Conservation (phyloP, 352 stramenopile genomes). For the Pythium coloratum region DNA sequence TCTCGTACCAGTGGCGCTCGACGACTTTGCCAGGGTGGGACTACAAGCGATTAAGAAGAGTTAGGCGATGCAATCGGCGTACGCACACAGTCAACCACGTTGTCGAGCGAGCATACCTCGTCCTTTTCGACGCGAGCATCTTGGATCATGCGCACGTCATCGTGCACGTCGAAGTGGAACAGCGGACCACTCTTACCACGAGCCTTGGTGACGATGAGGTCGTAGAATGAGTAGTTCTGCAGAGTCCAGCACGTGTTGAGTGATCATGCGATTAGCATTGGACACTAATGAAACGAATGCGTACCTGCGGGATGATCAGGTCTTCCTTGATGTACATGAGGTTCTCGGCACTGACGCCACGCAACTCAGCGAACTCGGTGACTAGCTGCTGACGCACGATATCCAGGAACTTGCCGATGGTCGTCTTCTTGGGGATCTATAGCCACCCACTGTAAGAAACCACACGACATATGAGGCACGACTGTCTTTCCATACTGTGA, state of each 20-base stretch:
- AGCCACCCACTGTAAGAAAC: neutral
- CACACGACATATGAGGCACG: neutral
- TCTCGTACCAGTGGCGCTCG: slow-evolving; percentile 97
- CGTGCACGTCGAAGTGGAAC: slow-evolving; percentile 97
- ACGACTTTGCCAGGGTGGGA: slow-evolving; percentile 98
- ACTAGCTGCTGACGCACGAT: slow-evolving; percentile 89
- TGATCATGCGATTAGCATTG: neutral
- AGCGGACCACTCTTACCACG: slow-evolving; percentile 96
- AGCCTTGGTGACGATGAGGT: slow-evolving; percentile 97
- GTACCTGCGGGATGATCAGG: slow-evolving; percentile 96
- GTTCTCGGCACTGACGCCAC: slow-evolving; percentile 89
- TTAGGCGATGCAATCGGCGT: neutral
- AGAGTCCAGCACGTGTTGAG: neutral
- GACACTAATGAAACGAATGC: neutral
- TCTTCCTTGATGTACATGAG: slow-evolving; percentile 99
- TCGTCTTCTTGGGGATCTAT: slow-evolving; percentile 91
- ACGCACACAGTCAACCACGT: neutral
- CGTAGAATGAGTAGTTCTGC: slow-evolving; percentile 98
- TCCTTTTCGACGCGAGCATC: slow-evolving; percentile 97
- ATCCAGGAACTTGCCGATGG: slow-evolving; percentile 88
- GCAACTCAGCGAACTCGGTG: slow-evolving; percentile 93
- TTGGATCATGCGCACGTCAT: slow-evolving; percentile 90
- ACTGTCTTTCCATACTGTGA: slow-evolving; percentile 52
- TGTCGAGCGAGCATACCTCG: slow-evolving; percentile 54
- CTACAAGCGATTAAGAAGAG: slow-evolving; percentile 24